Base-by-base conservation (phyloP, 371 early-diverging fungal genomes). In the Mortierella sp. region DNA sequence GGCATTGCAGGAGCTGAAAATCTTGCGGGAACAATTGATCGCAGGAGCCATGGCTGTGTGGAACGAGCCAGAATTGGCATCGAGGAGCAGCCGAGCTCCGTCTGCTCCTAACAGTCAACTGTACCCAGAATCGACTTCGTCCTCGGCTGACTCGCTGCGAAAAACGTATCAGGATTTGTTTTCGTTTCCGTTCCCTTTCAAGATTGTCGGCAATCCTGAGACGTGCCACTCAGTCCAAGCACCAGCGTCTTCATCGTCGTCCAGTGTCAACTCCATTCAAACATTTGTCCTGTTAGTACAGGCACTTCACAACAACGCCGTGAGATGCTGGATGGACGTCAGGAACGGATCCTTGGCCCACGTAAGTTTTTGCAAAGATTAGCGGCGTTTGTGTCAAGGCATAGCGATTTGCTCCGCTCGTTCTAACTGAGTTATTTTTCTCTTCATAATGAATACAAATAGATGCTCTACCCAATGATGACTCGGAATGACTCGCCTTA, bases 311-410 rank as follows among this genome's bases (percentile, higher is more conserved):
- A 86, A 78, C 43, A 86, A 86, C 57, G 80, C 86, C 1, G 53
- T 86, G 46, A 82, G 86, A 5, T 86, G 86, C 75, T 86, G 86
- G 86, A 79, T 75, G 55, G 86, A 86, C 59, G 86, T 81, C 31
- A 76, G 86, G 59, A 77, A 78, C 37, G 75, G 86, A 48, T 67
- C 86, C 8, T 67, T 86, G 61, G 82, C 77, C 11, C 74, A 82
- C 54, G 86, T 86, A 77, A 51, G 86, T 74, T 5, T 5, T 11
- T 0, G 6, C 8, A 21, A 10, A 2, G 10, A 37, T 37, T 21
- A 6, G 9, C 5, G 2, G 43, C 3, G 1, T 37, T 21, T 21
- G 24, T 24, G 24, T 2, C 67, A 2, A 3, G 34, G 11, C n/a
- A 10, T 10, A 67, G 34, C 24, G 37, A 67, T 11, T 21, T 67